These are phyloP conservation scores for Ustilago shanxiensis DNA, from an alignment of 1,284 basidiomycete species.

Conservation along the genomic window DNA sequence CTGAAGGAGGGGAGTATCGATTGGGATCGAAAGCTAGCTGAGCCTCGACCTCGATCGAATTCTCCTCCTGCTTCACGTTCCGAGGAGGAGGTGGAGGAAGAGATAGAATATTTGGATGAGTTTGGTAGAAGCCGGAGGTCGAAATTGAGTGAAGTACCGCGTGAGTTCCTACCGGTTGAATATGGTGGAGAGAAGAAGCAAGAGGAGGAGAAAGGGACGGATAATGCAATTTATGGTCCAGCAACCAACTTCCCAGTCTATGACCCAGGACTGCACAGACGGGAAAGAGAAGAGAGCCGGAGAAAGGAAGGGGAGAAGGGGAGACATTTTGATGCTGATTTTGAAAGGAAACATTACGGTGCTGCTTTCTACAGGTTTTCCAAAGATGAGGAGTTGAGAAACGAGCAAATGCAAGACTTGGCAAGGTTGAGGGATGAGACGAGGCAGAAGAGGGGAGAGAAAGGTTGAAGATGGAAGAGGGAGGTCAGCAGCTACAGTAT, in stretches of 20 bases:
- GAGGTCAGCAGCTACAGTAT: too few species aligned
- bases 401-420: constrained; percentile 83
- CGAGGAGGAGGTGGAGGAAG: constrained; percentile 73
- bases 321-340: constrained; percentile 82
- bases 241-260: constrained; percentile 82
- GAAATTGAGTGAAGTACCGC: constrained; percentile 81
- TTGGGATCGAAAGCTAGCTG: constrained; percentile 74
- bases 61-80: neutral
- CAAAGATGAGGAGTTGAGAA: constrained; percentile 80
- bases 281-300: neutral
- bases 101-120: constrained; percentile 87
- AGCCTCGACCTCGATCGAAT: constrained; percentile 44
- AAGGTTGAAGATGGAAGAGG: neutral
- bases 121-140: constrained; percentile 81
- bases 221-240: constrained; percentile 56
- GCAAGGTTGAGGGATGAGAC: constrained; percentile 80
- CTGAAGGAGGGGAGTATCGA: constrained; percentile 85
- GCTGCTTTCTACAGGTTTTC: constrained; percentile 92
- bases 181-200: constrained; percentile 59
- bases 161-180: constrained; percentile 74
- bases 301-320: neutral
- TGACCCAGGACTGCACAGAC: constrained; percentile 72
- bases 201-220: constrained; percentile 6
- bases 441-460: constrained; percentile 73
- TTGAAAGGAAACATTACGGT: constrained; percentile 86